phyloP scores from a whole-genome alignment of 768 basidiomycete genomes.

The Collybiopsis confluens region DNA sequence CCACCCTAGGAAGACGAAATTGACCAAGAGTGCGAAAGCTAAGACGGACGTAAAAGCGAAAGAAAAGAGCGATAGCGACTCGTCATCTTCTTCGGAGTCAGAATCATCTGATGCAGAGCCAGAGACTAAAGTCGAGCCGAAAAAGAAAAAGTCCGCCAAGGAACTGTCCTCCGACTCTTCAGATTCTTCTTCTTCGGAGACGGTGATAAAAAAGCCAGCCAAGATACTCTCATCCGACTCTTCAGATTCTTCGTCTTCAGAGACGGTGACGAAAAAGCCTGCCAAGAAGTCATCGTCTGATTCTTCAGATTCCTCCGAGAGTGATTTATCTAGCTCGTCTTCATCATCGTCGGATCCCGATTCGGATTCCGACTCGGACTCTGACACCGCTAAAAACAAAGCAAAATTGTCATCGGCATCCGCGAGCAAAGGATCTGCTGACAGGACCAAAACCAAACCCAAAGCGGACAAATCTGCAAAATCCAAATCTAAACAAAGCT shows the following conservation, averaged over 20 bases:
- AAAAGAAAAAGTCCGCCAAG: not conserved
- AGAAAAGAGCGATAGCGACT: not conserved
- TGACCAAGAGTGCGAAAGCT: not conserved
- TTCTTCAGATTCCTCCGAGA: slow-evolving; percentile 10
- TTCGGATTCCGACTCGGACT: slow-evolving; percentile 26
- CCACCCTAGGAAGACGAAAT: not conserved
- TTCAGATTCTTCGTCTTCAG: slow-evolving; percentile 2
- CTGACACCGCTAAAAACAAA: slow-evolving; percentile 14
- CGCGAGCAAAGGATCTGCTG: not conserved
- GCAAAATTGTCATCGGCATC: not conserved
- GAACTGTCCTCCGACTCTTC: not conserved
- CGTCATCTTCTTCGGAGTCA: not conserved
- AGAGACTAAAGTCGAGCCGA: not conserved
- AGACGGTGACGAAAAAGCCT: slow-evolving; percentile 2
- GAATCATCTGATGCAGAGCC: not conserved
- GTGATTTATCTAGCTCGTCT: slow-evolving; percentile 16
- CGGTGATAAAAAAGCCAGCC: not conserved
- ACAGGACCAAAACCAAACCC: not conserved
- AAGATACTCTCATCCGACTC: not conserved
- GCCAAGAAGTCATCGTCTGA: slow-evolving; percentile 8
- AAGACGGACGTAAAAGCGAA: too few species aligned
- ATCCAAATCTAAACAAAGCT: not conserved
- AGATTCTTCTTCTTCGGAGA: not conserved
- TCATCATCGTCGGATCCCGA: slow-evolving; percentile 24
- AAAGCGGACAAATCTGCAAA: slow-evolving; percentile 6